Evolutionary conservation across 495 filamentous ascomycete species (phyloP).

Genomic region (Daldinia concentrica): DNA sequence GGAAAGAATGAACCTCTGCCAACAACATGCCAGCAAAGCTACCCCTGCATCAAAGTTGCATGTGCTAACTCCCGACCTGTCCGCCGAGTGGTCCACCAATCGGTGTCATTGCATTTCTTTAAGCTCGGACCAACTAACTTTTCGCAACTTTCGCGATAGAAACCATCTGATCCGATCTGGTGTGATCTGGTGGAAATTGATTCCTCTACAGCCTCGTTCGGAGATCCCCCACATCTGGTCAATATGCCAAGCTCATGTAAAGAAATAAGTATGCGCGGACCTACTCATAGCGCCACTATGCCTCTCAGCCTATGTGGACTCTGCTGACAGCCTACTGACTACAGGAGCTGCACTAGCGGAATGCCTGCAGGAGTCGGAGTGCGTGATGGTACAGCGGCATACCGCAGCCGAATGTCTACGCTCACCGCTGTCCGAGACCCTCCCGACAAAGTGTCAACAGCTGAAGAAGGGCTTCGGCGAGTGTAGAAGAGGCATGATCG

Average conservation of each 20-base stretch:
- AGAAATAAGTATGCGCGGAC: slow-evolving; percentile 80
- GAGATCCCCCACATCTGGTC: slow-evolving; percentile 24
- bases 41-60: slow-evolving; percentile 31
- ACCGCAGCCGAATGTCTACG: slow-evolving; percentile 87
- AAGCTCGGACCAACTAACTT: slow-evolving; percentile 34
- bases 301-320: slow-evolving; percentile 1
- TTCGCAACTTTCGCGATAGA: slow-evolving; percentile 30
- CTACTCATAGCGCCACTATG: slow-evolving; percentile 1
- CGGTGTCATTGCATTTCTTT: slow-evolving; percentile 10
- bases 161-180: slow-evolving; percentile 25
- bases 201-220: slow-evolving; percentile 1
- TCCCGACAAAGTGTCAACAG: slow-evolving; percentile 91
- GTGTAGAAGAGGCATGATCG: slow-evolving; percentile 95
- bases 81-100: slow-evolving; percentile 20
- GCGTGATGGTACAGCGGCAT: slow-evolving; percentile 90
- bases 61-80: background rate
- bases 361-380: slow-evolving; percentile 95
- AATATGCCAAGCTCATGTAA: slow-evolving; percentile 95
- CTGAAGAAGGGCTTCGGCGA: slow-evolving; percentile 90
- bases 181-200: slow-evolving; percentile 1
- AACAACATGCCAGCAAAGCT: slow-evolving; percentile 14
- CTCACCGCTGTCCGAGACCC: slow-evolving; percentile 74
- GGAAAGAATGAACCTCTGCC: slow-evolving; percentile 13
- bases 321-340: slow-evolving; percentile 22
- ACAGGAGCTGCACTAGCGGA: slow-evolving; percentile 87